These are phyloP conservation scores for Dittrichia graveolens DNA, from an alignment of 129 eudicot species.

Conservation along the genomic window DNA sequence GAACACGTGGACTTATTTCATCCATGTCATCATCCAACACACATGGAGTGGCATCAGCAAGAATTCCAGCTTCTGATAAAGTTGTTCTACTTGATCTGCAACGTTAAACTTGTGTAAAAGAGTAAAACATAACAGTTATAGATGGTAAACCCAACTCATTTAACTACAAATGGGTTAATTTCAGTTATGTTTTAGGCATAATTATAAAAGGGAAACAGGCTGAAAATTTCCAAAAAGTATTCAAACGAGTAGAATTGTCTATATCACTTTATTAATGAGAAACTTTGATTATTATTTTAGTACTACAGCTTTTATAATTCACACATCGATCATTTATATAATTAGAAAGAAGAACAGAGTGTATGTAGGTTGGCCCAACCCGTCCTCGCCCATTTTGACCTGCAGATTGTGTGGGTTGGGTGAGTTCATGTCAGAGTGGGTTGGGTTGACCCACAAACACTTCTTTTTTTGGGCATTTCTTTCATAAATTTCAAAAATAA, in stretches of 20 bases:
- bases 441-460: neutral
- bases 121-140: neutral
- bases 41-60: slow-evolving; percentile 61
- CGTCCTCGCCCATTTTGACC: neutral
- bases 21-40: slow-evolving; percentile 59
- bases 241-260: no score
- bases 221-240: no score
- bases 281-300: no score
- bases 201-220: no score
- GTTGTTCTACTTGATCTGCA: slow-evolving; percentile 98
- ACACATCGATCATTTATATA: neutral
- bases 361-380: neutral
- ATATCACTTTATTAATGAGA: no score
- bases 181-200: neutral
- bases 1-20: slow-evolving; percentile 62
- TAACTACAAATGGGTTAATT: neutral
- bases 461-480: no score
- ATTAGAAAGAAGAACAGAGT: neutral
- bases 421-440: neutral
- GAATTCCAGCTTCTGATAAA: slow-evolving; percentile 72
- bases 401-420: neutral
- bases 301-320: no score
- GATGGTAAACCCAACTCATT: neutral
- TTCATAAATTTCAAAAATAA: neutral
- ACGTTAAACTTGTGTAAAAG: slow-evolving; percentile 28